phyloP scores from a whole-genome alignment of 1,139 yeast species.

The Taphrina sp. region DNA sequence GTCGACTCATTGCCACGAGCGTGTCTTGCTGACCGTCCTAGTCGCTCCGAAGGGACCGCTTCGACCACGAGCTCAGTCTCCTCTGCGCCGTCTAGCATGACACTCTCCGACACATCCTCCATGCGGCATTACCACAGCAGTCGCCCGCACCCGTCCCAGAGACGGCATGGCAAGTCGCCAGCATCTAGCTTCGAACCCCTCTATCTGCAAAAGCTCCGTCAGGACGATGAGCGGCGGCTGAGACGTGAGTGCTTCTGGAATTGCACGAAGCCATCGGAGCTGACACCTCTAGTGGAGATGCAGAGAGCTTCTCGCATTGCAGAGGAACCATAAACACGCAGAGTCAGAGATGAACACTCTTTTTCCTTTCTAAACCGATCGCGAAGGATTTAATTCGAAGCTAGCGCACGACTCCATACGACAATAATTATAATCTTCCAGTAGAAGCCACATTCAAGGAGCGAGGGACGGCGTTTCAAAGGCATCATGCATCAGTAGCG shows the following conservation, averaged over 20 bases:
- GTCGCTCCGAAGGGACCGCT: conserved; percentile 29
- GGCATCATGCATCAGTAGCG: no score
- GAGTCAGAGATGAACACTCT: no score
- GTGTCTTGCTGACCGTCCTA: neutral
- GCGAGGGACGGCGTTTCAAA: no score
- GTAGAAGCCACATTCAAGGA: no score
- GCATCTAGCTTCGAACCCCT: conserved; percentile 23
- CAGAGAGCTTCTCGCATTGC: conserved; percentile 17
- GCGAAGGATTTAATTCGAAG: no score
- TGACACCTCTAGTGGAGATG: conserved; percentile 19
- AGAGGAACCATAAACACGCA: conserved; percentile 2
- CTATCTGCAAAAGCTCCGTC: conserved; percentile 29
- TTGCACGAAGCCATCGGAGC: no score
- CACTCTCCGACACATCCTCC: conserved; percentile 17
- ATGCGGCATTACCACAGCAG: conserved; percentile 11
- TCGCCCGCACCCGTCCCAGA: conserved; percentile 1
- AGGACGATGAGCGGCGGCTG: conserved; percentile 25
- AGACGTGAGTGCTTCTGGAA: no score
- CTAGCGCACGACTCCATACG: no score
- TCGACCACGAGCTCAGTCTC: conserved; percentile 29
- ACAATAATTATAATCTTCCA: no score
- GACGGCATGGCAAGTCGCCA: conserved; percentile 30
- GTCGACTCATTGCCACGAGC: neutral
- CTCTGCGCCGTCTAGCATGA: conserved; percentile 24
- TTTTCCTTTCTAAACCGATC: no score